Percentiles rank a stretch among this genome's conserved stretches.
phyloP scores from a whole-genome alignment of 768 basidiomycete genomes.

The Rhizopogon vulgaris region DNA sequence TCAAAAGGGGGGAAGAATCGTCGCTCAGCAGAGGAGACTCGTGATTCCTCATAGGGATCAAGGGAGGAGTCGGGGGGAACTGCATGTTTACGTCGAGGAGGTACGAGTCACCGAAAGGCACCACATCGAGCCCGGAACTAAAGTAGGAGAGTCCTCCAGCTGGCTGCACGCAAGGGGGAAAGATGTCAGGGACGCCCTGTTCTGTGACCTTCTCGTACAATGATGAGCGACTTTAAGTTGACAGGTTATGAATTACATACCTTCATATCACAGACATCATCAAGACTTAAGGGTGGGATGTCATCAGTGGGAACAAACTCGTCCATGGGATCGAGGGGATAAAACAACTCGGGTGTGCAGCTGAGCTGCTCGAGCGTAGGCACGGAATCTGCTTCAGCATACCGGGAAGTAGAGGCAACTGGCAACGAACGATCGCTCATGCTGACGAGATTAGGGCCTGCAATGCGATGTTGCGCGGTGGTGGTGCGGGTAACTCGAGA shows the following conservation, averaged over 20 bases:
- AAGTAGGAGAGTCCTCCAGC: slow-evolving; percentile 16
- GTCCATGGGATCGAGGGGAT: slow-evolving; percentile 3
- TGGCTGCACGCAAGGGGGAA: slow-evolving; percentile 18
- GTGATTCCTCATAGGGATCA: slow-evolving; percentile 5
- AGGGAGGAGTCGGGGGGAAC: slow-evolving; percentile 3
- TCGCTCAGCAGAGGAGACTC: slow-evolving; percentile 7
- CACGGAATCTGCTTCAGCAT: not conserved
- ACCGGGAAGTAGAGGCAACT: not conserved
- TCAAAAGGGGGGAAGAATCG: slow-evolving; percentile 8
- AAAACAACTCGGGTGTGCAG: slow-evolving; percentile 16
- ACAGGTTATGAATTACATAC: slow-evolving; percentile 11
- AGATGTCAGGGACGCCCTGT: not conserved
- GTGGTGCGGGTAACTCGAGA: slow-evolving; percentile 2
- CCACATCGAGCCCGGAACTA: slow-evolving; percentile 26
- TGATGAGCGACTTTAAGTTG: not conserved
- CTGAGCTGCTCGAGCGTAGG: not conserved
- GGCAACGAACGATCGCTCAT: not conserved
- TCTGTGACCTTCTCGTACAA: not conserved
- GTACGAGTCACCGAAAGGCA: slow-evolving; percentile 20
- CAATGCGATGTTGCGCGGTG: not conserved
- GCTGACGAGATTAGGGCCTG: not conserved
- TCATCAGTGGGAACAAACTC: slow-evolving; percentile 29
- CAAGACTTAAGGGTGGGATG: slow-evolving; percentile 30
- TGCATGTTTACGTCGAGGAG: slow-evolving; percentile 10
- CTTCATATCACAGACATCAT: slow-evolving; percentile 8